Evolutionary conservation across 208 protist species (phyloP).

Genomic region (Phytomonas francai): DNA sequence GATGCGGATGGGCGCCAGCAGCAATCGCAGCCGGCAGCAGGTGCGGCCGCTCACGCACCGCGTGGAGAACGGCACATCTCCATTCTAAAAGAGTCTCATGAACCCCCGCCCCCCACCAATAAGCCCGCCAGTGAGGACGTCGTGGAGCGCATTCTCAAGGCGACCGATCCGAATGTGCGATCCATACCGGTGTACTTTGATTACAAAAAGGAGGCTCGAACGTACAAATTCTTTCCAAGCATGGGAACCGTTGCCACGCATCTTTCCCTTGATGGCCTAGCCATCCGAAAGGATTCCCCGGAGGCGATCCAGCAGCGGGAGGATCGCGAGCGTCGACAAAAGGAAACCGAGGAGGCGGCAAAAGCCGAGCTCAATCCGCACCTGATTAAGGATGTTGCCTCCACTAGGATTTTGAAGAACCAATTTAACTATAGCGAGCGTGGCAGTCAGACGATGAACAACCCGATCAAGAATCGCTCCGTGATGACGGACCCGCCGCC

Average conservation of each 20-base stretch:
- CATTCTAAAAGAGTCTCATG: background rate
- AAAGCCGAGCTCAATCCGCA: conserved; percentile 83
- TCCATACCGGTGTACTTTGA: conserved; percentile 90
- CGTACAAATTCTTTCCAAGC: conserved; percentile 85
- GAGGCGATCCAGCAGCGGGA: conserved; percentile 88
- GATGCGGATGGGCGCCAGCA: background rate
- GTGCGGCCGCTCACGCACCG: background rate
- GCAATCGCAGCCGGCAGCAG: background rate
- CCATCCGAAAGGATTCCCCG: conserved; percentile 69
- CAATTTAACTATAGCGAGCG: conserved; percentile 98
- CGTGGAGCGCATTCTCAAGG: conserved; percentile 90
- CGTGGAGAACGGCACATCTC: conserved; percentile 1
- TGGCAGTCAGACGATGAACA: conserved; percentile 95
- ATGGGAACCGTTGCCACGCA: conserved; percentile 83
- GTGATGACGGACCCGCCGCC: conserved; percentile 92
- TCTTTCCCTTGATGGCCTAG: conserved; percentile 76
- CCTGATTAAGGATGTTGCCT: conserved; percentile 70
- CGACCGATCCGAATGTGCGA: conserved; percentile 88
- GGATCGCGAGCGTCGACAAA: conserved; percentile 61
- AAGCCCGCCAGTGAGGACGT: conserved; percentile 43
- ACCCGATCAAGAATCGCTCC: conserved; percentile 58
- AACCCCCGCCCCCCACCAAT: conserved; percentile 4
- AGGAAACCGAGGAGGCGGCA: conserved; percentile 61
- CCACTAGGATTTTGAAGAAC: conserved; percentile 92
- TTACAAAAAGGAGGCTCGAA: conserved; percentile 88